Percentiles rank a stretch among this genome's conserved stretches.
Conservation (phyloP, 2,329 filamentous ascomycete genomes). For the Fusarium concolor region DNA sequence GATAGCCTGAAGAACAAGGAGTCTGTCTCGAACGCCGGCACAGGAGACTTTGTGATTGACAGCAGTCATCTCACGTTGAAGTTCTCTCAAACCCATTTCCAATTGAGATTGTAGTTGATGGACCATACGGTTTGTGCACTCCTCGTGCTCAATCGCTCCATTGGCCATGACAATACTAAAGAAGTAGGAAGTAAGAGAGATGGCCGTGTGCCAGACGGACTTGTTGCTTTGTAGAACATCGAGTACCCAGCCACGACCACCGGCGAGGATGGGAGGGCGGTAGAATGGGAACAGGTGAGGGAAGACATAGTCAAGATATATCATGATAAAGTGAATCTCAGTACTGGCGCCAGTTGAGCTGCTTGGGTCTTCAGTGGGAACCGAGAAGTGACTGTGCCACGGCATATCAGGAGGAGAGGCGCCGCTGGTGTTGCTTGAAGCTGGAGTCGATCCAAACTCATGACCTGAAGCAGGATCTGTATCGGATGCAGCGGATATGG, state of each 20-base stretch:
- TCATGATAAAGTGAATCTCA: slow-evolving; percentile 62
- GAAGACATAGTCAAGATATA: slow-evolving; percentile 71
- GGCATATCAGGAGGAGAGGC: slow-evolving; percentile 49
- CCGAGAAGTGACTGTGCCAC: slow-evolving; percentile 49
- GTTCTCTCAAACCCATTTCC: slow-evolving; percentile 57
- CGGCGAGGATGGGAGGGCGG: slow-evolving; percentile 64
- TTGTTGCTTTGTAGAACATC: slow-evolving; percentile 67
- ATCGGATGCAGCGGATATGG: slow-evolving; percentile 45
- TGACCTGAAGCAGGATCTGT: slow-evolving; percentile 44
- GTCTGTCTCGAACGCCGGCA: slow-evolving; percentile 49
- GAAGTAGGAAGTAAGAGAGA: slow-evolving; percentile 69
- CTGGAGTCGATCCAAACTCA: slow-evolving; percentile 44
- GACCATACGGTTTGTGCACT: slow-evolving; percentile 52
- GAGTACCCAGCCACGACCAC: slow-evolving; percentile 71
- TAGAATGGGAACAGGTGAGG: slow-evolving; percentile 74
- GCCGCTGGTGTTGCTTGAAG: slow-evolving; percentile 48
- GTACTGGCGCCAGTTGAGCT: slow-evolving; percentile 42
- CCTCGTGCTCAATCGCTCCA: slow-evolving; percentile 49
- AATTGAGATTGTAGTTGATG: slow-evolving; percentile 58
- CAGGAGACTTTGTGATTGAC: slow-evolving; percentile 50
- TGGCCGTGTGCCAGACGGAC: slow-evolving; percentile 66
- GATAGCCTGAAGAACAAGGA: slow-evolving; percentile 62
- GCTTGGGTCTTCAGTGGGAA: slow-evolving; percentile 37
- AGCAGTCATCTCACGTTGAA: slow-evolving; percentile 56
- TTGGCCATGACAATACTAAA: slow-evolving; percentile 59